Evolutionary conservation across 139 green algal genomes (phyloP), one percentile per base, ranked within the genome.

Genomic region (Yamagishiella unicocca): DNA sequence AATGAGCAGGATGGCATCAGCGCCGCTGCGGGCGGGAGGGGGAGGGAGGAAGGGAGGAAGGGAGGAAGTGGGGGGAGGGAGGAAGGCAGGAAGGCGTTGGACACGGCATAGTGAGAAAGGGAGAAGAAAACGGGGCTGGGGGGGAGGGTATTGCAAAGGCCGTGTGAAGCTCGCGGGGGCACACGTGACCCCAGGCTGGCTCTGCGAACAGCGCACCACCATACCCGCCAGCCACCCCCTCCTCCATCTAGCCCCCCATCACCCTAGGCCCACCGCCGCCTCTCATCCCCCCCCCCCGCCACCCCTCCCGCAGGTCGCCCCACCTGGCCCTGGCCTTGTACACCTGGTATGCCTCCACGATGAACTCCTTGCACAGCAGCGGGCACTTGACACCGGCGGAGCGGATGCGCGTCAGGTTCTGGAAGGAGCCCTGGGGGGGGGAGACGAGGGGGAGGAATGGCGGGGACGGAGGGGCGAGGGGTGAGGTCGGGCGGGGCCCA

Each of bases 281-380:
- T 58, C 50, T 58, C 12, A 17, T 17, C 50, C 50, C 17, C 50
- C 17, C 50, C 50, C 50, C 58, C 58, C 19, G 9, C 58, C 58
- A 14, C 27, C 58, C 50, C 12, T 25, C 50, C 50, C 50, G 50
- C 17, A 17, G 50, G 64, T 27, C 72, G 43, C 58, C 31, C 29
- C 33, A 82, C 74, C 89, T 90, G 33, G 89, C 91, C 19, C 90
- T 67, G 43, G 91, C 90, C 89, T 94, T 95, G 90, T 89, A 94
- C 35, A 95, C 87, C 86, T 99, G 98, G 90, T 99, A 99, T 0
- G 96, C 95, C 89, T 99, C 98, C 35, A 99, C 95, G 71, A 99
- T 97, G 88, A 99, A 99, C 94, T 99, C 98, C 93, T 99, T 99
- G 95, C 96, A 99, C 75, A 99, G 94, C 76, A 99, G 93, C 33